Evolutionary conservation across 306 rosid species (phyloP).

Genomic region (peach (Prunus persica)): DNA sequence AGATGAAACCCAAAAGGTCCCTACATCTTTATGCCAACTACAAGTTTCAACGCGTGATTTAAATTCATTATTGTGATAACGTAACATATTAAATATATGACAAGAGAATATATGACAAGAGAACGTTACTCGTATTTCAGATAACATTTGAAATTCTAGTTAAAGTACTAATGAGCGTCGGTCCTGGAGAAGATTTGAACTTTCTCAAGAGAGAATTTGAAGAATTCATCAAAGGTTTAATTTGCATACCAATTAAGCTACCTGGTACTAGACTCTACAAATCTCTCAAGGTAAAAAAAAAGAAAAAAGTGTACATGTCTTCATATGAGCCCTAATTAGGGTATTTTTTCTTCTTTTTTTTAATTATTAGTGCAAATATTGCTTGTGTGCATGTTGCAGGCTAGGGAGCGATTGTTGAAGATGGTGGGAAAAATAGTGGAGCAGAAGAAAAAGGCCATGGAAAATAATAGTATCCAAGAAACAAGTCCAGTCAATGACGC

Average conservation of each 20-base stretch:
- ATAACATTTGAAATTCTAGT: slow-evolving; percentile 69
- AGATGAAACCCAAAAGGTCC: slow-evolving; percentile 71
- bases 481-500: slow-evolving; percentile 44
- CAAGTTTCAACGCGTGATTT: not conserved
- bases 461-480: not conserved
- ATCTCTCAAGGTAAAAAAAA: slow-evolving; percentile 64
- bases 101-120: not conserved
- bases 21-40: not conserved
- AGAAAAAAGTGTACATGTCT: not conserved
- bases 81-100: not conserved
- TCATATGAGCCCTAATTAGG: too few relatives aligned
- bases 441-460: slow-evolving; percentile 33
- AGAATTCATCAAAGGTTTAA: slow-evolving; percentile 80
- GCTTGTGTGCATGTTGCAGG: slow-evolving; percentile 36
- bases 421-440: slow-evolving; percentile 54
- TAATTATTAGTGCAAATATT: not conserved
- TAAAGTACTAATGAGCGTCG: slow-evolving; percentile 72
- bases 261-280: slow-evolving; percentile 83
- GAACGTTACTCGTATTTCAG: slow-evolving; percentile 24
- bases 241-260: slow-evolving; percentile 79
- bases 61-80: not conserved
- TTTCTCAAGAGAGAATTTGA: slow-evolving; percentile 61
- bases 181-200: slow-evolving; percentile 74
- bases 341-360: too few relatives aligned
- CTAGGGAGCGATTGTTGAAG: slow-evolving; percentile 73